Conservation (phyloP, 768 basidiomycete species). For the Mycena olivaceomarginata region DNA sequence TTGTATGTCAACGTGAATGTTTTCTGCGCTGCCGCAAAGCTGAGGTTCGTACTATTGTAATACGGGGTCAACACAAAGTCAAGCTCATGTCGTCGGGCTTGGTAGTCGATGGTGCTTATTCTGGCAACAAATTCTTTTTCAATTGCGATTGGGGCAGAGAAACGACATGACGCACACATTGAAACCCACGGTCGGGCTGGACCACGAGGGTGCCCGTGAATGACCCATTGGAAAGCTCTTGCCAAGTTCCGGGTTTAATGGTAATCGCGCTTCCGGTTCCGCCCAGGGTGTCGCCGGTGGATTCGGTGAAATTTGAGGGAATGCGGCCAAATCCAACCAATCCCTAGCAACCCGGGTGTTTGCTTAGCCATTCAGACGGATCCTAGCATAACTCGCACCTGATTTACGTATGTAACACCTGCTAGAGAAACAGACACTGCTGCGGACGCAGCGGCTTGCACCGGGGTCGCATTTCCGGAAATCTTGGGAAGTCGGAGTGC, state of each 20-base stretch:
- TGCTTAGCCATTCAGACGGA: not conserved
- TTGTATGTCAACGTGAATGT: conserved; percentile 72
- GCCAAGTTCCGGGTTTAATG: conserved; percentile 70
- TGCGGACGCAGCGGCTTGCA: conserved; percentile 2
- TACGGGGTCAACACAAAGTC: conserved; percentile 77
- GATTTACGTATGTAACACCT: conserved; percentile 39
- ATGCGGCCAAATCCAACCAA: conserved; percentile 79
- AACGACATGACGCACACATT: conserved; percentile 66
- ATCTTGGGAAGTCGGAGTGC: not conserved
- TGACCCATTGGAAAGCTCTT: conserved; percentile 54
- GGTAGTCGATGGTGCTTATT: conserved; percentile 74
- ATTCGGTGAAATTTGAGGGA: conserved; percentile 73
- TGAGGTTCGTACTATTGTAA: conserved; percentile 64
- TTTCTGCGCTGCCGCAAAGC: conserved; percentile 68
- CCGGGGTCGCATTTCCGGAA: not conserved
- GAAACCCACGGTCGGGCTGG: conserved; percentile 77
- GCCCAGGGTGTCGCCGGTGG: conserved; percentile 76
- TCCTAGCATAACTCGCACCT: not conserved
- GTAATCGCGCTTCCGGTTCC: conserved; percentile 80
- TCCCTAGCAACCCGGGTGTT: conserved; percentile 49
- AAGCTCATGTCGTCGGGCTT: conserved; percentile 77
- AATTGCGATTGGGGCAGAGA: not conserved
- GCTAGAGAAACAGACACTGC: conserved; percentile 35
- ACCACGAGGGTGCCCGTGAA: conserved; percentile 72
- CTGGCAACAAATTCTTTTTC: conserved; percentile 51